These are phyloP conservation scores for Penicillium sp. DNA, from an alignment of 2,329 filamentous ascomycete species.

Conservation along the genomic window DNA sequence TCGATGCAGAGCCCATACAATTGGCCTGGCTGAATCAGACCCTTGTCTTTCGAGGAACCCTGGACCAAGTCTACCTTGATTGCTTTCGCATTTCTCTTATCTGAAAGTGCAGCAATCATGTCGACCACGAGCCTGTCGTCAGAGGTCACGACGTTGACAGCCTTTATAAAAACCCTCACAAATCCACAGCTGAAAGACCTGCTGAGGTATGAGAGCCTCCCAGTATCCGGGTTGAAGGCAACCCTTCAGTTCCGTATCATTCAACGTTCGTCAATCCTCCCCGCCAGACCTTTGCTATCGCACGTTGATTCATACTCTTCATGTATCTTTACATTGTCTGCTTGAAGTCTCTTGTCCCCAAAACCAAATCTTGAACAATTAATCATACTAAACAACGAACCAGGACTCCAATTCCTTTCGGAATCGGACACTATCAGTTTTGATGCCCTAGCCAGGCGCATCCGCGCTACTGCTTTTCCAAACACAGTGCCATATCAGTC, in stretches of 20 bases:
- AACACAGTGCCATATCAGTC: conserved; percentile 27
- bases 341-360: not conserved
- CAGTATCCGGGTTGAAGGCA: conserved; percentile 80
- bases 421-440: conserved; percentile 20
- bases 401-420: conserved; percentile 6
- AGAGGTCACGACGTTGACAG: conserved; percentile 43
- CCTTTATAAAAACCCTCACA: conserved; percentile 55
- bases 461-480: conserved; percentile 34
- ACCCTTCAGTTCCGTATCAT: conserved; percentile 76
- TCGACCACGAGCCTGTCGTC: conserved; percentile 40
- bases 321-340: not conserved
- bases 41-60: conserved; percentile 10
- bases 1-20: conserved; percentile 21
- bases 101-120: conserved; percentile 28
- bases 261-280: conserved; percentile 60
- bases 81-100: conserved; percentile 9
- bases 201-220: conserved; percentile 70
- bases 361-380: not conserved
- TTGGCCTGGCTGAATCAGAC: conserved; percentile 25
- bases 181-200: conserved; percentile 72
- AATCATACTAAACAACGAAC: conserved; percentile 16
- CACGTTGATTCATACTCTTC: conserved; percentile 1
- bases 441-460: conserved; percentile 34
- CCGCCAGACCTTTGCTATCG: not conserved
- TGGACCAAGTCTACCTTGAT: conserved; percentile 17